Evolutionary conservation across 257 asterid genomes (phyloP), one percentile per base, ranked within the genome.

Genomic region (Solanum commersonii): DNA sequence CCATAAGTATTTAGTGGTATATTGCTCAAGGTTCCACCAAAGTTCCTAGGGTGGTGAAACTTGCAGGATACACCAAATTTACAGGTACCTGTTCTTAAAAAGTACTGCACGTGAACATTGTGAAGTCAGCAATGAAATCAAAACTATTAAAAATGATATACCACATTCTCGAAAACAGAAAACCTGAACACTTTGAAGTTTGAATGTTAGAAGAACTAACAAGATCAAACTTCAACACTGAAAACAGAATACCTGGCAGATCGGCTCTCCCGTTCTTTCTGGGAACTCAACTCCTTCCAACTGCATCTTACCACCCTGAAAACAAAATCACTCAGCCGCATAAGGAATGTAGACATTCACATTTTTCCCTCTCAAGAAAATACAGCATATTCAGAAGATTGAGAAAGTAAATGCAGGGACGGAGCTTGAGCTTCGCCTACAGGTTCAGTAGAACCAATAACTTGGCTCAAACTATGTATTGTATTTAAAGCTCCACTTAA

Each of bases 41-140:
- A 94, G 86, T 92, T 92, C 88, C 94, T 94, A 25, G 99, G 99
- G 92, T 96, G 99, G 94, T 96, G 91, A 90, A 94, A 96, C 91
- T 94, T 96, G 93, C 99, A 96, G 87, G 94, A 92, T 9, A 88
- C 92, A 38, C 98, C 98, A 87, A 96, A 96, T 94, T 96, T 95
- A 92, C 99, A 96, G 71, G 94, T 89, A 87, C 98, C 97, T 76
- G 98, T 96, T 90, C 95, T 92, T 91, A 96, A 90, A 88, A 93
- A 96, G 91, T 91, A 94, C 99, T 96, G 94, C 94, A 20, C 34
- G 15, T 33, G 52, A 63, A 92, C 52, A 87, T 88, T 78, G 23
- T 84, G 67, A 88, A 56, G 85, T 70, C 59, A 86, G 33, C 27
- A 56, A 46, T 40, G 74, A 70, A 56, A 59, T 23, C 40, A n/a